A percentile compares a stretch with the other conserved stretches of the same genome.
phyloP scores from a whole-genome alignment of 1,284 basidiomycete genomes.

The Quambalaria eucalypti region DNA sequence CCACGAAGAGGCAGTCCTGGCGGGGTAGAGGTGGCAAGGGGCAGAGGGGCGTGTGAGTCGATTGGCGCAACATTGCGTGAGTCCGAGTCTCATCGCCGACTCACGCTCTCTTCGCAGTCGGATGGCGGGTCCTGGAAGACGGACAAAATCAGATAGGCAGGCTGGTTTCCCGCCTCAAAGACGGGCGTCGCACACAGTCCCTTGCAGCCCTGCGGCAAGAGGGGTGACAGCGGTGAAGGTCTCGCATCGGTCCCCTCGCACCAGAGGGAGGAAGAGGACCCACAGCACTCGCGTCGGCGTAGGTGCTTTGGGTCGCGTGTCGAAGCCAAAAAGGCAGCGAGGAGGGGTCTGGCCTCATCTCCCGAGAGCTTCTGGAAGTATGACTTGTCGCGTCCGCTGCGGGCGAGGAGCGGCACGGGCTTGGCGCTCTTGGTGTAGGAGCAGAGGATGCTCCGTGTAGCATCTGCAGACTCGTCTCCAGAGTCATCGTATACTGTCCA shows the following conservation, averaged over 20 bases:
- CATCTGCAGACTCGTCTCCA: no score
- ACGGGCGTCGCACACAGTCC: neutral
- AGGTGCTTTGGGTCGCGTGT: no score
- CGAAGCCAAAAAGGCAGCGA: constrained; percentile 2
- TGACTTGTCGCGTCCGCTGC: neutral
- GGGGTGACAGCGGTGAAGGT: neutral
- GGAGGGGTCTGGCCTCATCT: neutral
- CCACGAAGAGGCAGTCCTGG: constrained; percentile 4
- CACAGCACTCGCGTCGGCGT: no score
- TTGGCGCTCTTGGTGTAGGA: neutral
- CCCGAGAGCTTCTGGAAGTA: neutral
- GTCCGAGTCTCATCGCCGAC: no score
- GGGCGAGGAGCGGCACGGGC: constrained; percentile 1
- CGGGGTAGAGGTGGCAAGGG: no score
- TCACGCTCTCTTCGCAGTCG: neutral
- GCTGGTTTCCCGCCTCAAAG: constrained; percentile 1
- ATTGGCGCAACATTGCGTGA: no score
- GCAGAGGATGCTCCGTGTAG: constrained; percentile 1
- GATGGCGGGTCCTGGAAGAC: neutral
- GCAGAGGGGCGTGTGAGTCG: no score
- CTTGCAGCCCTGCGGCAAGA: neutral
- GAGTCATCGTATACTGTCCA: no score
- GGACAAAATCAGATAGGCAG: neutral
- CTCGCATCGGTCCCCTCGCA: no score
- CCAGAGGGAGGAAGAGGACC: no score